Percentiles rank a stretch among this genome's conserved stretches.
These are phyloP conservation scores for Galeopsis tetrahit DNA, from an alignment of 257 asterid species.

Conservation along the genomic window DNA sequence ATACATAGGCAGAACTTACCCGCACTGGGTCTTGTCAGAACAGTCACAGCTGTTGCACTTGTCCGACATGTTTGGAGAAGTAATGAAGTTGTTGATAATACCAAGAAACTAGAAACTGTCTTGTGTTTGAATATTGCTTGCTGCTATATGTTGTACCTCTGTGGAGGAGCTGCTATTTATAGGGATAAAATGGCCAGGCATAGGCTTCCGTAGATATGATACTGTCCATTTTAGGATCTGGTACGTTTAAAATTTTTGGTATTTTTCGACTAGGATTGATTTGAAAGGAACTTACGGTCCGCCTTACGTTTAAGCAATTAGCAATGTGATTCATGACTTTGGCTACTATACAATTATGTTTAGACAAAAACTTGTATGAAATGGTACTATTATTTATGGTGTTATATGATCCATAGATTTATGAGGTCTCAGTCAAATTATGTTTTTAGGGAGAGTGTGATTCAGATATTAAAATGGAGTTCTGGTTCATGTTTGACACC, in stretches of 20 bases:
- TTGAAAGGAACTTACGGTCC: background rate
- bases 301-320: background rate
- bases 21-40: slow-evolving; percentile 53
- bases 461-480: too few relatives aligned
- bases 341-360: too few relatives aligned
- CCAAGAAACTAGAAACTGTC: background rate
- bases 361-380: too few relatives aligned
- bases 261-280: background rate
- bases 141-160: slow-evolving; percentile 34
- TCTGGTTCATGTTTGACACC: too few relatives aligned
- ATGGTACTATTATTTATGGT: too few relatives aligned
- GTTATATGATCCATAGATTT: too few relatives aligned
- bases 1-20: slow-evolving; percentile 39
- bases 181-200: slow-evolving; percentile 6
- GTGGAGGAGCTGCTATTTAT: slow-evolving; percentile 49
- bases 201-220: background rate
- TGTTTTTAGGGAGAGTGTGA: too few relatives aligned
- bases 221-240: too few relatives aligned
- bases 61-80: slow-evolving; percentile 53
- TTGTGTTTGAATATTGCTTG: slow-evolving; percentile 8
- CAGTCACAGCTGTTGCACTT: slow-evolving; percentile 64
- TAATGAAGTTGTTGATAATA: slow-evolving; percentile 7
- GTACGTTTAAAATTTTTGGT: background rate
- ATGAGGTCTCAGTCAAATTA: too few relatives aligned
- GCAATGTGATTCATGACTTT: too few relatives aligned